A percentile compares a stretch with the other conserved stretches of the same genome.
Evolutionary conservation across 2,329 filamentous ascomycete genomes (phyloP).

Genomic region (Sporothrix luriei): DNA sequence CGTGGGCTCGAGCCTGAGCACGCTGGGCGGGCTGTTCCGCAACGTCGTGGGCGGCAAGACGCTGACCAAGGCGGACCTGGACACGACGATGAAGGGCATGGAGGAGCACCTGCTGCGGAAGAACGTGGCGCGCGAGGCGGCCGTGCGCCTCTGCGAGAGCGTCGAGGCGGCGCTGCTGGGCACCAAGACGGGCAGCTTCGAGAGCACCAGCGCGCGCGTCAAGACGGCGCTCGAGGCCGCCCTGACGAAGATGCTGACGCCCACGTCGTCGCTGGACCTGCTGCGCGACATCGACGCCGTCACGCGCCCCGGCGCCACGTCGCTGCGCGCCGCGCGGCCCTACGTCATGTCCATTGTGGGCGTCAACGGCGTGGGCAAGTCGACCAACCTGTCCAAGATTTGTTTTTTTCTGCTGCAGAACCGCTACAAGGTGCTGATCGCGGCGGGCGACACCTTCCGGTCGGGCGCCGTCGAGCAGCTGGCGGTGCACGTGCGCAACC

Average conservation of each 20-base stretch:
- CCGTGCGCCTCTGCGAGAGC: slow-evolving; percentile 84
- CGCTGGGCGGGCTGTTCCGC: slow-evolving; percentile 84
- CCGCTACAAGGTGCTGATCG: slow-evolving; percentile 91
- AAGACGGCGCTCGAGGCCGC: slow-evolving; percentile 88
- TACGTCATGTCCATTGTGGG: slow-evolving; percentile 98
- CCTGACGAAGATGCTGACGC: slow-evolving; percentile 91
- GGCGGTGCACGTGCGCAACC: slow-evolving; percentile 89
- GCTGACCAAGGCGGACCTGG: slow-evolving; percentile 82
- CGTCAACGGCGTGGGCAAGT: slow-evolving; percentile 98
- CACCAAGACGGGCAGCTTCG: slow-evolving; percentile 88
- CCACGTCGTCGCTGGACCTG: slow-evolving; percentile 90
- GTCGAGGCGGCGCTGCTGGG: slow-evolving; percentile 89
- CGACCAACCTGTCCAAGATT: slow-evolving; percentile 95
- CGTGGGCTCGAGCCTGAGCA: slow-evolving; percentile 76
- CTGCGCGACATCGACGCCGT: slow-evolving; percentile 88
- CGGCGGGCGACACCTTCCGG: slow-evolving; percentile 94
- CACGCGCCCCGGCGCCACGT: slow-evolving; percentile 65
- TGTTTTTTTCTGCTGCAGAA: slow-evolving; percentile 98
- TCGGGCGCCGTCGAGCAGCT: slow-evolving; percentile 97
- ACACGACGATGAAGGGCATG: slow-evolving; percentile 93
- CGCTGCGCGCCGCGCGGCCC: slow-evolving; percentile 68
- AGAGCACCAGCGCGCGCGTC: slow-evolving; percentile 80
- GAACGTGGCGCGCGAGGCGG: slow-evolving; percentile 94
- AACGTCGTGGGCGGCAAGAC: slow-evolving; percentile 96
- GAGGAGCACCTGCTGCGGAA: slow-evolving; percentile 92